Base-by-base conservation (phyloP, 202 grass and related monocot genomes). In the Hordeum pubiflorum region DNA sequence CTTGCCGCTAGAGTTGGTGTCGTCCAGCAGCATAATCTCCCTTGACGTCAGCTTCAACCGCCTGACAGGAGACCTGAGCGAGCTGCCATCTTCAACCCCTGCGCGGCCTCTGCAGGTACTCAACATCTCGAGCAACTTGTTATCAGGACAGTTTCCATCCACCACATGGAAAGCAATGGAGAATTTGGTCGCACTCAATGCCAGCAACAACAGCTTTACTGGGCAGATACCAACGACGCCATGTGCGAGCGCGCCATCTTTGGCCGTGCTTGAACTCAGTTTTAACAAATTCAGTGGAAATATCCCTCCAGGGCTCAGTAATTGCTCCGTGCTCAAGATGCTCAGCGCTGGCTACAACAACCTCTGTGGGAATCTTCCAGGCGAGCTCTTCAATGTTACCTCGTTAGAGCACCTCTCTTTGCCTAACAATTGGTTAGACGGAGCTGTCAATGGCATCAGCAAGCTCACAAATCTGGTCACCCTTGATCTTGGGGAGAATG, bases 21-120 rank as follows among this genome's bases (percentile, higher is more conserved):
- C 77, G 14, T 89, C 83, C 29, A 44, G 38, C 58, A 89, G 80
- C 22, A 65, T 92, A 52, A 54, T 6, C 6, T 9, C 62, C 33
- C 62, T 89, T 14, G 86, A 89, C 8, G 60, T 92, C 41, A 89
- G 80, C 57, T 92, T 86, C 27, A 86, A 86, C 50, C 41, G 54
- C 43, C 76, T 92, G 15, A 54, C 5, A 1, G 63, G 69, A 24
- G 10, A 1, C 13, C 77, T 92, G 74, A 63, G 22, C n/a, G 71
- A 38, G 69, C 17, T 39, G n/a, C 15, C 38, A 24, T 23, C 43
- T 37, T 52, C 80, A 20, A 76, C 38, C n/a, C 24, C 24, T 31
- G 0, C 0, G 1, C 37, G 6, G 7, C 37, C 79, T 9, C 73
- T 92, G 13, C 50, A 79, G 26, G 86, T 31, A 66, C 57, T 92